Evolutionary conservation across 2,329 filamentous ascomycete species (phyloP).

Genomic region (Sporothrix inflata): DNA sequence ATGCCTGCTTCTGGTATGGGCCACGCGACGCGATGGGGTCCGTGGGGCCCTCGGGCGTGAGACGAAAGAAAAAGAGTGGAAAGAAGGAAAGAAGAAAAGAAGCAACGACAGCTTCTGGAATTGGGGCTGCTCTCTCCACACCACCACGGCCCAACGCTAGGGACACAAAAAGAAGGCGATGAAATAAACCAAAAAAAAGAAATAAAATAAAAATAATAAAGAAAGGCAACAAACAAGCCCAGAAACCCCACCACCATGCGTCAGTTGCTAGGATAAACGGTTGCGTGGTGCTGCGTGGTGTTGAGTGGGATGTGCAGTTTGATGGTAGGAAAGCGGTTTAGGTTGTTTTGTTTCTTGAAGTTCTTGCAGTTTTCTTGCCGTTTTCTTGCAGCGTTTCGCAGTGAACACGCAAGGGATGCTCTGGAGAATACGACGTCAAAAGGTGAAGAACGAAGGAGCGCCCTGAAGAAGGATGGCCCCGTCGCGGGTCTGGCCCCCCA

Average conservation of each 20-base stretch:
- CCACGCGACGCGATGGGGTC: neutral
- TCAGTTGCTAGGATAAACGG: neutral
- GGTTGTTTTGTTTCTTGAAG: neutral
- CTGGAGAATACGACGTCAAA: neutral
- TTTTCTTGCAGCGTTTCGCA: neutral
- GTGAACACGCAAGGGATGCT: conserved; percentile 8
- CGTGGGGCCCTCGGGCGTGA: neutral
- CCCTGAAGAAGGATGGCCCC: neutral
- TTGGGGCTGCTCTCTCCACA: neutral
- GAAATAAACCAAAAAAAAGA: neutral
- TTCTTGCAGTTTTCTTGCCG: neutral
- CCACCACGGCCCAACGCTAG: neutral
- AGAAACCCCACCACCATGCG: neutral
- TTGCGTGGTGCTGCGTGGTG: neutral
- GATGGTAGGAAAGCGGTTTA: neutral
- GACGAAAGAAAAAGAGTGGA: neutral
- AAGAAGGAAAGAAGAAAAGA: neutral
- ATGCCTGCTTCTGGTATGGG: conserved; percentile 10
- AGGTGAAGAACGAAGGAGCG: neutral
- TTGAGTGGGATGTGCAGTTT: conserved; percentile 10
- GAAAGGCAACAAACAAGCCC: neutral
- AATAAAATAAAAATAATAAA: neutral
- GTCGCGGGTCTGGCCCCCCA: neutral
- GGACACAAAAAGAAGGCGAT: neutral
- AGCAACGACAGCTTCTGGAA: conserved; percentile 11